Percentiles rank a stretch among this genome's conserved stretches.
phyloP scores from a whole-genome alignment of 1,284 basidiomycete genomes.

The Volvariella volvacea region DNA sequence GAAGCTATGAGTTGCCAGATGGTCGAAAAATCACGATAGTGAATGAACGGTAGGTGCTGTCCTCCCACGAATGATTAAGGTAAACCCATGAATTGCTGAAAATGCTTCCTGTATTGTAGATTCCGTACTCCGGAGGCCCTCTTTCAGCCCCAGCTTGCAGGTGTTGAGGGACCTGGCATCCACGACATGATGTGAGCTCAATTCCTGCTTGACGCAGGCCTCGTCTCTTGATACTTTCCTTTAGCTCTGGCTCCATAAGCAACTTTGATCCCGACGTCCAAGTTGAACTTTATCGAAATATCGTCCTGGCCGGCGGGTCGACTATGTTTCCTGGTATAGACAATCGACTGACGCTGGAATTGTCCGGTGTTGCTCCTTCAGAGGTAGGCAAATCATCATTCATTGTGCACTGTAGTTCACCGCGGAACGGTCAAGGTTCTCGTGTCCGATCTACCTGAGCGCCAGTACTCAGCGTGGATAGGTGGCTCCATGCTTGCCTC shows the following conservation, averaged over 20 bases:
- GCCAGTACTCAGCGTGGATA: conserved; percentile 98
- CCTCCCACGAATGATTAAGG: not conserved
- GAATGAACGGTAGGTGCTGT: conserved; percentile 78
- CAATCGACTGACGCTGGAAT: conserved; percentile 98
- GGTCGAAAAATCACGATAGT: conserved; percentile 97
- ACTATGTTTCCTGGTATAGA: conserved; percentile 98
- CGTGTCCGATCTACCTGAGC: conserved; percentile 86
- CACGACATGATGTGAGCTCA: conserved; percentile 81
- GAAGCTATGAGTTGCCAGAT: conserved; percentile 94
- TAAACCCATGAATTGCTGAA: too few species aligned
- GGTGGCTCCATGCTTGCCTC: conserved; percentile 97
- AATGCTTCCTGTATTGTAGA: conserved; percentile 26
- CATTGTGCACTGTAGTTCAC: not conserved
- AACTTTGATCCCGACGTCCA: conserved; percentile 79
- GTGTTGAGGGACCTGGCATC: conserved; percentile 90
- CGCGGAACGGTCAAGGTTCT: conserved; percentile 76
- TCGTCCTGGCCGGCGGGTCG: conserved; percentile 93
- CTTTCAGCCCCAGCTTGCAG: conserved; percentile 94
- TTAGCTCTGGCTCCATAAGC: conserved; percentile 82
- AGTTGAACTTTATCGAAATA: conserved; percentile 89
- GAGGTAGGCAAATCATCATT: conserved; percentile 62
- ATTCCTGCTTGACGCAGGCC: not conserved
- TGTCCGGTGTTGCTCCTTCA: conserved; percentile 78
- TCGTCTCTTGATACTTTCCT: conserved; percentile 1
- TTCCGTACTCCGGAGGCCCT: conserved; percentile 97